Evolutionary conservation across 1,284 basidiomycete genomes (phyloP).

Genomic region (Boletus sp.): DNA sequence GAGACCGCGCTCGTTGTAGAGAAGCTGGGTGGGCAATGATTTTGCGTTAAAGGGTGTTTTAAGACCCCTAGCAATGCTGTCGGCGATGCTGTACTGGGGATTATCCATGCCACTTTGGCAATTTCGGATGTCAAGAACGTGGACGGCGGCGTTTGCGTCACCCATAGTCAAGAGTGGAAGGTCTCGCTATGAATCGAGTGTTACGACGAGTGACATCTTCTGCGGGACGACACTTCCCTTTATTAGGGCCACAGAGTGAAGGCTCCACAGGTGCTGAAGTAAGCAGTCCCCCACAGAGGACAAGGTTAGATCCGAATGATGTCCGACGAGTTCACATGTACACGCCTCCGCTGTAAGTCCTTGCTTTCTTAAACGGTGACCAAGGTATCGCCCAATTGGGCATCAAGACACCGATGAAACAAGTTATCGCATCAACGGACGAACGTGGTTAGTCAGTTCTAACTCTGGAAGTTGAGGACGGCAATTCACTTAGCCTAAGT

Average conservation of each 20-base stretch:
- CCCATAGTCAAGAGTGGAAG: slow-evolving; percentile 19
- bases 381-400: slow-evolving; percentile 6
- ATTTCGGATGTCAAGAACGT: slow-evolving; percentile 27
- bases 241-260: slow-evolving; percentile 8
- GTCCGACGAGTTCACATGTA: not conserved
- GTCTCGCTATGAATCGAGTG: not conserved
- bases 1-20: slow-evolving; percentile 85
- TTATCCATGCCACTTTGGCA: slow-evolving; percentile 3
- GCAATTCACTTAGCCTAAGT: too few relatives aligned
- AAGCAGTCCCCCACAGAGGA: slow-evolving; percentile 15
- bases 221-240: slow-evolving; percentile 3
- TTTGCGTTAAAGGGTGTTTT: slow-evolving; percentile 51
- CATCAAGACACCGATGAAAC: not conserved
- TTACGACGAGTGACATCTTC: not conserved
- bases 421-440: not conserved
- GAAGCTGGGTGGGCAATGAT: slow-evolving; percentile 77
- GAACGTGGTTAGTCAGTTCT: not conserved
- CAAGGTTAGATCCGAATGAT: not conserved
- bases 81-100: slow-evolving; percentile 35
- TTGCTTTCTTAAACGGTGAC: not conserved
- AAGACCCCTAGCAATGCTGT: slow-evolving; percentile 55
- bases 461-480: too few relatives aligned
- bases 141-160: slow-evolving; percentile 18
- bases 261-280: slow-evolving; percentile 25
- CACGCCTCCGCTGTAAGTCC: not conserved